Percentiles rank a stretch among this genome's conserved stretches.
Evolutionary conservation across 1,284 basidiomycete genomes (phyloP).

Genomic region (Phlebopus sp.): DNA sequence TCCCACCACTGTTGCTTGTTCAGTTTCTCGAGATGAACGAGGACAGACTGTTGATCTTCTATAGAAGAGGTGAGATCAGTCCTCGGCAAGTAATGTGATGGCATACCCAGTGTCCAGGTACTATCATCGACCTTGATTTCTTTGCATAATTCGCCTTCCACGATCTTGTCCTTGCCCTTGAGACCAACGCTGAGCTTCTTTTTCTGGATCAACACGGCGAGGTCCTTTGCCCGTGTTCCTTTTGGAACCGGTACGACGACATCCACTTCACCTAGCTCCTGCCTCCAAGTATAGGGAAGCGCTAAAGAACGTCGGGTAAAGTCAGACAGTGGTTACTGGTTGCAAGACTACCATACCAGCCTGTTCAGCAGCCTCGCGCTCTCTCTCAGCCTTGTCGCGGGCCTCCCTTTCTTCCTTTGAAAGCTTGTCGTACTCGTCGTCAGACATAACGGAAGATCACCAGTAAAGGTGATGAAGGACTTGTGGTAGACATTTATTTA

Average conservation of each 20-base stretch:
- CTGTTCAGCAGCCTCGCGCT: constrained; percentile 78
- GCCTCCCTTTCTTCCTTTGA: constrained; percentile 73
- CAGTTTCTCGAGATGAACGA: constrained; percentile 85
- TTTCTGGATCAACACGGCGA: constrained; percentile 76
- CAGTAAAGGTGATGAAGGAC: constrained; percentile 25
- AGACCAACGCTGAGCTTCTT: constrained; percentile 81
- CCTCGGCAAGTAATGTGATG: not conserved
- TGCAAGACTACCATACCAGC: constrained; percentile 56
- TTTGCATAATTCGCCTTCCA: constrained; percentile 89
- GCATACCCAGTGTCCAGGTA: constrained; percentile 89
- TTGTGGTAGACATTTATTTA: constrained; percentile 20
- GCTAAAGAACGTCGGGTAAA: constrained; percentile 41
- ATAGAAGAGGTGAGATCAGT: constrained; percentile 11
- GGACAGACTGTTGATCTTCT: constrained; percentile 79
- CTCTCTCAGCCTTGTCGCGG: constrained; percentile 67
- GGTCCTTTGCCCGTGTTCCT: constrained; percentile 81
- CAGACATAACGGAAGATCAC: constrained; percentile 37
- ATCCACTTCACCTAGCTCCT: constrained; percentile 87
- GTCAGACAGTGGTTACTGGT: constrained; percentile 18
- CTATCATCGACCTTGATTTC: constrained; percentile 96
- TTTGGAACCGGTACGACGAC: constrained; percentile 81
- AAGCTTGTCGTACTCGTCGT: constrained; percentile 76
- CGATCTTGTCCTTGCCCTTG: constrained; percentile 82
- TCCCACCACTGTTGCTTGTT: constrained; percentile 96
- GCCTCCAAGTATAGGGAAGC: constrained; percentile 91